Percentiles rank a stretch among this genome's conserved stretches.
phyloP scores from a whole-genome alignment of 176 grass and related monocot genomes.

The Cenchrus americanus region DNA sequence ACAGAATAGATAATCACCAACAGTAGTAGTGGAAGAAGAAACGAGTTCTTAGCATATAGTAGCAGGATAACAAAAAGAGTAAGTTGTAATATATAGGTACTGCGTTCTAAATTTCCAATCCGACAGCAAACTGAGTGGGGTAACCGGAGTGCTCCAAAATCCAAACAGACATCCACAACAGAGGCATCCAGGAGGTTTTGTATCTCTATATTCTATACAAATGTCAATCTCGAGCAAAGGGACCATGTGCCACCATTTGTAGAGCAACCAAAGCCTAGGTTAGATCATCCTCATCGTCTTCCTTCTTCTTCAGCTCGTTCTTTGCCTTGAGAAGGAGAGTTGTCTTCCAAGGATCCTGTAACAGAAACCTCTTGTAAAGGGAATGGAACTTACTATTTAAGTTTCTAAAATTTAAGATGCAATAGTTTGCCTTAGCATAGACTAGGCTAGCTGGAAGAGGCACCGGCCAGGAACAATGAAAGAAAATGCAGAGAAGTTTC shows the following conservation, averaged over 20 bases:
- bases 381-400: neutral
- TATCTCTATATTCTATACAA: no score
- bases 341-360: constrained; percentile 94
- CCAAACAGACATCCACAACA: no score
- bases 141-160: constrained; percentile 1
- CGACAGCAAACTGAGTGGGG: neutral
- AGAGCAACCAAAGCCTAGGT: constrained; percentile 50
- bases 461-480: neutral
- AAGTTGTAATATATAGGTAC: neutral
- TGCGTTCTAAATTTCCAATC: neutral
- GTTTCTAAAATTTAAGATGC: neutral
- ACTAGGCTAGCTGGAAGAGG: neutral
- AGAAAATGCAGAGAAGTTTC: constrained; percentile 1
- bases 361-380: neutral
- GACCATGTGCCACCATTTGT: constrained; percentile 34
- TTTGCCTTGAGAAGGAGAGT: constrained; percentile 83
- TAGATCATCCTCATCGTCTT: constrained; percentile 85
- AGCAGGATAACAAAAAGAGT: neutral
- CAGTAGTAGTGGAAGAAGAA: neutral
- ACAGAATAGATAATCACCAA: neutral
- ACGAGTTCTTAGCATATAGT: neutral
- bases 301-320: constrained; percentile 78
- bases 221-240: neutral
- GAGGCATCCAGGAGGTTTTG: no score
- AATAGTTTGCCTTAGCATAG: neutral